These are phyloP conservation scores for Aspergillus niger DNA, from an alignment of 2,329 filamentous ascomycete species.

Conservation along the genomic window DNA sequence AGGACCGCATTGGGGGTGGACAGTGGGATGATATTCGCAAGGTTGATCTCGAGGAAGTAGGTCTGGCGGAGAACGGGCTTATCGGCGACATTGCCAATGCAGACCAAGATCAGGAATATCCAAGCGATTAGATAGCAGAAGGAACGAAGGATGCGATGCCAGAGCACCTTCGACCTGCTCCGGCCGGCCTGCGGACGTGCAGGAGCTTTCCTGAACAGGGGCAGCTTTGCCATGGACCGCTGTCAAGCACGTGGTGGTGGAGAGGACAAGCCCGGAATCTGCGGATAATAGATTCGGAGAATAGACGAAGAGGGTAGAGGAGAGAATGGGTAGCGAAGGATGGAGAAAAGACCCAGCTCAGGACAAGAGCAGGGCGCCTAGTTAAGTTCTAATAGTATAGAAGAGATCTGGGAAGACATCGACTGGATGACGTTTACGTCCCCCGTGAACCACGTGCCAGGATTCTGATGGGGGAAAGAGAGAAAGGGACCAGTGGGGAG, in stretches of 20 bases:
- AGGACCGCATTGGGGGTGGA: conserved; percentile 71
- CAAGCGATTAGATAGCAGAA: conserved; percentile 72
- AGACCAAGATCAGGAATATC: conserved; percentile 77
- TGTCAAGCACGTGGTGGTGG: not conserved
- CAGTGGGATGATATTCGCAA: conserved; percentile 76
- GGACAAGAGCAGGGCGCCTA: not conserved
- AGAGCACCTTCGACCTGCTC: conserved; percentile 42
- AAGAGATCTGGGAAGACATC: not conserved
- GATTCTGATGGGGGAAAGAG: not conserved
- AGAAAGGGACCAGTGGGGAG: not conserved
- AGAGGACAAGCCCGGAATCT: not conserved
- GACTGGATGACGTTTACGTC: conserved; percentile 4
- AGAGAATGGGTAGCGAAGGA: not conserved
- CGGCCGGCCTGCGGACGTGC: conserved; percentile 32
- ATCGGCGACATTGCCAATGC: conserved; percentile 72
- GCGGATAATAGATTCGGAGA: not conserved
- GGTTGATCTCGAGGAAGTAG: conserved; percentile 82
- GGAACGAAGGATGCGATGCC: conserved; percentile 66
- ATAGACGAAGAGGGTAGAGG: not conserved
- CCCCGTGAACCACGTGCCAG: conserved; percentile 4
- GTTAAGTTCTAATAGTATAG: not conserved
- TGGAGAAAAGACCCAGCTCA: not conserved
- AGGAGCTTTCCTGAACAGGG: conserved; percentile 29
- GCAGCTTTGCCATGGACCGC: conserved; percentile 29
- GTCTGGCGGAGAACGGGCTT: conserved; percentile 65